Percentiles rank a stretch among this genome's conserved stretches.
Conservation (phyloP, 352 stramenopile species). For the Aphanomyces euteiches region DNA sequence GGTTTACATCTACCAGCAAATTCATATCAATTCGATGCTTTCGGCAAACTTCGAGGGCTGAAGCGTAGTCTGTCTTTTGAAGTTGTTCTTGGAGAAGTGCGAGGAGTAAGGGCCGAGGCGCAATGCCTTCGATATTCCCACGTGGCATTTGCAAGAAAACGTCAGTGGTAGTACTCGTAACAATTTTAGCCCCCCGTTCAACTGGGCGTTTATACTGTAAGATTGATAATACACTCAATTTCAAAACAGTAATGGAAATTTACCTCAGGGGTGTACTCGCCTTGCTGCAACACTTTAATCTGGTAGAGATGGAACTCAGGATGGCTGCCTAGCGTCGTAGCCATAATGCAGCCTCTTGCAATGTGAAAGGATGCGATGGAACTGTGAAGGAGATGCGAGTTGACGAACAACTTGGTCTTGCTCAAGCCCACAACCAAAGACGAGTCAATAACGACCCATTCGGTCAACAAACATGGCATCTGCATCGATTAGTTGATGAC, state of each 20-base stretch:
- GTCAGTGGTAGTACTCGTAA: constrained; percentile 51
- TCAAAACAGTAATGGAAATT: not conserved
- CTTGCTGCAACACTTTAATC: constrained; percentile 29
- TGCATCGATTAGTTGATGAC: not conserved
- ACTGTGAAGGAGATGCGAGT: constrained; percentile 38
- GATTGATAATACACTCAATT: not conserved
- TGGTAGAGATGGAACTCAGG: constrained; percentile 53
- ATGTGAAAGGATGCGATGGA: constrained; percentile 67
- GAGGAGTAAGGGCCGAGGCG: constrained; percentile 58
- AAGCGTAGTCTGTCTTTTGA: constrained; percentile 39
- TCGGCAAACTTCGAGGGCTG: constrained; percentile 64
- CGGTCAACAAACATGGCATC: constrained; percentile 1
- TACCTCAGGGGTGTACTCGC: not conserved
- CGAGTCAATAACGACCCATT: constrained; percentile 9
- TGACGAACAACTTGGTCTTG: constrained; percentile 52
- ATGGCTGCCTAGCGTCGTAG: constrained; percentile 58
- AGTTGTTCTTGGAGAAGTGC: constrained; percentile 47
- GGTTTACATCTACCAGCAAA: constrained; percentile 63
- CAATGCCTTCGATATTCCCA: constrained; percentile 68
- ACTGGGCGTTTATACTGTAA: constrained; percentile 39
- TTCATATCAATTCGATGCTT: constrained; percentile 77
- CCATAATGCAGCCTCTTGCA: constrained; percentile 47
- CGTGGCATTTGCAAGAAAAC: constrained; percentile 73
- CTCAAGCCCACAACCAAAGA: not conserved
- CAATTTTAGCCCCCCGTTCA: constrained; percentile 58